A percentile compares a stretch with the other conserved stretches of the same genome.
Evolutionary conservation across 176 grass and related monocot genomes (phyloP).

Genomic region (Cenchrus purpureus): DNA sequence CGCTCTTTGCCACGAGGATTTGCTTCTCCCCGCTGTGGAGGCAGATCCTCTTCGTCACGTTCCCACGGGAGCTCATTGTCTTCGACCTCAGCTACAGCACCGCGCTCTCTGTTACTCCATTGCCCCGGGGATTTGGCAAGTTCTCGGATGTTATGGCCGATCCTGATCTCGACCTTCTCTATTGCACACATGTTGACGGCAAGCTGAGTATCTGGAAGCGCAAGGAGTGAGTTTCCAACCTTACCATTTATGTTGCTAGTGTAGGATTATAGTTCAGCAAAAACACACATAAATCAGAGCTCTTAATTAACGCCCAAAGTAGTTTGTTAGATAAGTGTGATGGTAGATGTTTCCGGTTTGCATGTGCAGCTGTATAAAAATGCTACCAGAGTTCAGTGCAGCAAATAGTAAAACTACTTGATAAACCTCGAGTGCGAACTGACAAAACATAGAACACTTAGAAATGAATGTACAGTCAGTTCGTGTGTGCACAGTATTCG

Average conservation of each 20-base stretch:
- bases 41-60: slow-evolving; percentile 63
- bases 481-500: no score
- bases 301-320: neutral
- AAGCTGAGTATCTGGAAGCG: slow-evolving; percentile 94
- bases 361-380: slow-evolving; percentile 5
- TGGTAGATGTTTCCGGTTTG: neutral
- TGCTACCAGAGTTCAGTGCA: neutral
- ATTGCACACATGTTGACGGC: slow-evolving; percentile 86
- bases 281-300: neutral
- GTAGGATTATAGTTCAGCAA: slow-evolving; percentile 23
- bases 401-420: slow-evolving; percentile 5
- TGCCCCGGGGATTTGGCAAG: slow-evolving; percentile 76
- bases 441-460: neutral
- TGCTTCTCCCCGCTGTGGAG: slow-evolving; percentile 87
- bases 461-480: no score
- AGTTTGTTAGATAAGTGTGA: slow-evolving; percentile 21
- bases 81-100: slow-evolving; percentile 86
- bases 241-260: neutral
- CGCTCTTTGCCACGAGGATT: slow-evolving; percentile 55
- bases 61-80: slow-evolving; percentile 78
- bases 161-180: slow-evolving; percentile 70
- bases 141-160: slow-evolving; percentile 86
- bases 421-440: neutral
- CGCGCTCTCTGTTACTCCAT: slow-evolving; percentile 60
- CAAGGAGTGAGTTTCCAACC: slow-evolving; percentile 64